A percentile compares a stretch with the other conserved stretches of the same genome.
Conservation (phyloP, 2,329 filamentous ascomycete species). For the Helicocarpus griseus region DNA sequence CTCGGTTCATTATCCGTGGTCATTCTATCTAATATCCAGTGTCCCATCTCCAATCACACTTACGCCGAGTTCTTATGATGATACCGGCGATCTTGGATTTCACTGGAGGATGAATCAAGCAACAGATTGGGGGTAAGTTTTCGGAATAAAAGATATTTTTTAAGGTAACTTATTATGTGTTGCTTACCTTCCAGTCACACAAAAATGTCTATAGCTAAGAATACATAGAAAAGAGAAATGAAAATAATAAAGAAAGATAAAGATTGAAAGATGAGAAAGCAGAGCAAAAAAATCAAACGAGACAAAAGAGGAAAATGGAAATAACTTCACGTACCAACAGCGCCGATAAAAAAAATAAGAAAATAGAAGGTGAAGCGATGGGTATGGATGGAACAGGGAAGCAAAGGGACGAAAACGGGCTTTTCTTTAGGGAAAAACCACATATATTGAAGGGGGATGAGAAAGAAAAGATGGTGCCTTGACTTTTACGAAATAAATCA, state of each 20-base stretch:
- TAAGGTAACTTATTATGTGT: neutral
- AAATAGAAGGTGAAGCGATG: neutral
- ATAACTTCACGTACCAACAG: neutral
- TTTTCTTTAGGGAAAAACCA: too few relatives aligned
- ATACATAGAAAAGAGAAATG: neutral
- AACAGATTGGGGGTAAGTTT: too few relatives aligned
- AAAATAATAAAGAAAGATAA: slow-evolving; percentile 1
- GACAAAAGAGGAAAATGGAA: too few relatives aligned
- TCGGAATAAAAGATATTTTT: too few relatives aligned
- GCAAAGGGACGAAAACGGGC: neutral
- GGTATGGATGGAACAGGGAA: neutral
- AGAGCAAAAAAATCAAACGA: neutral
- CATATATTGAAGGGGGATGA: neutral
- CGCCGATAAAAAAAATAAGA: neutral
- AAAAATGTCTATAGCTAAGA: neutral
- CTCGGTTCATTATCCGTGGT: too few relatives aligned
- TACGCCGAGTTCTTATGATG: too few relatives aligned
- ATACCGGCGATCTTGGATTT: too few relatives aligned
- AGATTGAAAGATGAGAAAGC: slow-evolving; percentile 1
- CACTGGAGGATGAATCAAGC: too few relatives aligned
- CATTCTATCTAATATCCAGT: too few relatives aligned
- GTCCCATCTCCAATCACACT: too few relatives aligned
- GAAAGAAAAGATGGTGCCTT: neutral
- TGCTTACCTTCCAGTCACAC: neutral
- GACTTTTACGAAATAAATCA: neutral